These are phyloP conservation scores for Clitoria ternatea DNA, from an alignment of 306 rosid genomes.

Conservation along the genomic window DNA sequence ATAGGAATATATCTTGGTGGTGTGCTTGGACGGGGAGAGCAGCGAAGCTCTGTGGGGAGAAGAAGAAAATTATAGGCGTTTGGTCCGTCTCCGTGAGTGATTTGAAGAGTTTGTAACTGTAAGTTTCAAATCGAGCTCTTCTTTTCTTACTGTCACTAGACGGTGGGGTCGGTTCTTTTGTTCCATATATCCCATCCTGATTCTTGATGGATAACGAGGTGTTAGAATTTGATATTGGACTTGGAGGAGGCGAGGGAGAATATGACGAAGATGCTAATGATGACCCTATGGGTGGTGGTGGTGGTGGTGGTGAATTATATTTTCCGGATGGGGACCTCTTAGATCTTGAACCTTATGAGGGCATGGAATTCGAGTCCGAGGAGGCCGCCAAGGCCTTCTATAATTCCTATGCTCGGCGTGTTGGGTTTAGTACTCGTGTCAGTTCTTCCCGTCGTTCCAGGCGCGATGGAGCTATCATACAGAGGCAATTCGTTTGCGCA, in stretches of 20 bases:
- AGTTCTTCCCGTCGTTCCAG: conserved; percentile 97
- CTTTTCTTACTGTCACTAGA: no score
- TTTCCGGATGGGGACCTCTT: conserved; percentile 84
- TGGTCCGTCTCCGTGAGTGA: no score
- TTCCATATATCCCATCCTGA: no score
- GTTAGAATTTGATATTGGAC: conserved; percentile 84
- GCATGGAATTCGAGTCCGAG: conserved; percentile 98
- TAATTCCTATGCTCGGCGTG: conserved; percentile 96
- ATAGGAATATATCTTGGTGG: no score
- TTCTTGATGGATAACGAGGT: conserved; percentile 77
- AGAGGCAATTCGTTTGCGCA: conserved; percentile 97
- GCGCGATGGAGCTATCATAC: conserved; percentile 96
- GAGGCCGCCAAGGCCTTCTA: conserved; percentile 99
- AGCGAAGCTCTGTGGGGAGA: no score
- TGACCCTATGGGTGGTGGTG: no score
- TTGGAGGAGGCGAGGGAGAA: conserved; percentile 64
- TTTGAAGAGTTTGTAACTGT: no score
- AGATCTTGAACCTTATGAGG: conserved; percentile 93
- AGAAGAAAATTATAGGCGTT: no score
- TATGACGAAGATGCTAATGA: conserved; percentile 64
- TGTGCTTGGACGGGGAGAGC: no score
- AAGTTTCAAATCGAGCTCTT: no score
- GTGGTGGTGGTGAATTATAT: conserved; percentile 53
- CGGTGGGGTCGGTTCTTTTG: no score
- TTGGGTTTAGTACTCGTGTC: conserved; percentile 97